Evolutionary conservation across 2,329 filamentous ascomycete genomes (phyloP).

Genomic region (Venturiaceae sp.): DNA sequence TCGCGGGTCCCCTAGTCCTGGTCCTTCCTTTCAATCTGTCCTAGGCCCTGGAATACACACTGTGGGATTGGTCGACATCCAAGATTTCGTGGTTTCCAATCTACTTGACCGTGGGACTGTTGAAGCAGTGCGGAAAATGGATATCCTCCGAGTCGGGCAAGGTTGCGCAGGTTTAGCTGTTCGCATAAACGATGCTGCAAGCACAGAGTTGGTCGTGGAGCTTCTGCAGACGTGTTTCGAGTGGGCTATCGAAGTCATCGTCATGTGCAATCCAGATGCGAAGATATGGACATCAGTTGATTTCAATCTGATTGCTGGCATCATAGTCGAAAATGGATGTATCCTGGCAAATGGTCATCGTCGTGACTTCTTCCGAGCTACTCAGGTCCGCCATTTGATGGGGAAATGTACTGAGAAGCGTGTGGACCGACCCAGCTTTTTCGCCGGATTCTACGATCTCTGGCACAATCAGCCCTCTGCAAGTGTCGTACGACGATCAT

Average conservation of each 20-base stretch:
- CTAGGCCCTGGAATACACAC: background rate
- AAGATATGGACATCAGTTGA: background rate
- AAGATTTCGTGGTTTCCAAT: background rate
- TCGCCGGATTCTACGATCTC: slow-evolving; percentile 1
- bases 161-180: background rate
- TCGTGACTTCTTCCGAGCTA: background rate
- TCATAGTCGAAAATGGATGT: background rate
- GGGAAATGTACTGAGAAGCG: slow-evolving; percentile 1
- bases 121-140: background rate
- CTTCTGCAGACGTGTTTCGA: background rate
- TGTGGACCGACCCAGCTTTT: background rate
- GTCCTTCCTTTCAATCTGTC: background rate
- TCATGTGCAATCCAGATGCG: background rate
- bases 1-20: background rate
- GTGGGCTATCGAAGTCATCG: background rate
- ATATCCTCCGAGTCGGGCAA: background rate
- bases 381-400: background rate
- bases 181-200: background rate
- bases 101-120: background rate
- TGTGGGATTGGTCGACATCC: background rate
- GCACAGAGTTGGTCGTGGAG: background rate
- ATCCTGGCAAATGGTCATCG: slow-evolving; percentile 1
- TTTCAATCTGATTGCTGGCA: background rate
- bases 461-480: slow-evolving; percentile 1
- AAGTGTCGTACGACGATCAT: background rate